Base-by-base conservation (phyloP, 306 rosid species). In the Fragaria vesca region DNA sequence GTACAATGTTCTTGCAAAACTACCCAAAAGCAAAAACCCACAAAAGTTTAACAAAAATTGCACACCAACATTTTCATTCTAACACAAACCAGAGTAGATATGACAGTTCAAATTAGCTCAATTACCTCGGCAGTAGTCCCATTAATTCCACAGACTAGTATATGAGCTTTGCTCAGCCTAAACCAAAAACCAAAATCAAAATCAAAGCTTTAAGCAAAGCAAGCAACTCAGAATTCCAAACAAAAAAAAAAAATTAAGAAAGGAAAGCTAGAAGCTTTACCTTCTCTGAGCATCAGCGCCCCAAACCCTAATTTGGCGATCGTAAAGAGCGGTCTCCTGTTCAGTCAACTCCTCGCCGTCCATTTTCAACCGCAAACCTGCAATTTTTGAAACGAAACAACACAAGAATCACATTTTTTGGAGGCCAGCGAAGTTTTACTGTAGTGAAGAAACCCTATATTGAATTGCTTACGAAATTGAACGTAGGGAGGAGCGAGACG, bases 261-360 rank as follows among this genome's bases (percentile, higher is more conserved):
- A 7, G 38, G 12, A 26, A 11, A 12, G 67, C 4, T 12, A 28
- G 67, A 30, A 4, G 6, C 45, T 28, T 46, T 18, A 93, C 99
- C 99, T 93, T 80, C 97, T 83, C 78, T 95, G 99, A n/a, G 99
- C 96, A 84, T 93, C 98, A 45, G 96, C 97, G 11, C 99, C 99
- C 99, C 99, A 95, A 85, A 93, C 99, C 91, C 99, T 90, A 90
- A 93, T 95, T 68, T 95, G 99, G 71, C 98, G 99, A 67, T 95
- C 99, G 84, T 95, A 95, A 61, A 95, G 76, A 9, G 97, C 98
- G 20, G 99, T 95, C 85, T 93, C 98, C 76, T 93, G 97, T 78
- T 93, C 99, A 54, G 97, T 95, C 89, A 95, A 87, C 88, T 93
- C 89, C 80, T 93, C 99, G 46, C 97, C 97, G 82, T 90, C 87